Conservation (phyloP, 2,329 filamentous ascomycete genomes). For the Aspergillus intermedius region DNA sequence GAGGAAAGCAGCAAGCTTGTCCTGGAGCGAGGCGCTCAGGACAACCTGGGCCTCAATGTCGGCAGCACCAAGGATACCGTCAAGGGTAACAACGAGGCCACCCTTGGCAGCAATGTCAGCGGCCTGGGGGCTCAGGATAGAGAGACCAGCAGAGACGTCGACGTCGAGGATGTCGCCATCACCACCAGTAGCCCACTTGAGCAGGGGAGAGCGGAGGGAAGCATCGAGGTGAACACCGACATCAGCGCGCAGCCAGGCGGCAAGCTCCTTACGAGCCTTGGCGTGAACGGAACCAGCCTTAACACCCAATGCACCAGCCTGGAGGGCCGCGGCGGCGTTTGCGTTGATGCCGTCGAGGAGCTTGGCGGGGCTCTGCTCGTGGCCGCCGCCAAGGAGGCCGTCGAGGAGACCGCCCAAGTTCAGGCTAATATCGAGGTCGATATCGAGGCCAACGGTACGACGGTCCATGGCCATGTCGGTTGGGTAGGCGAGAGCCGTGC, state of each 20-base stretch:
- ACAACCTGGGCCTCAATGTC: conserved; percentile 24
- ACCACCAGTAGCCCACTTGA: conserved; percentile 27
- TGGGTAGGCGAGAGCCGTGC: conserved; percentile 26
- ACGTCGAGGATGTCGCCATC: conserved; percentile 18
- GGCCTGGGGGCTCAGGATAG: conserved; percentile 28
- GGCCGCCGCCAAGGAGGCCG: conserved; percentile 18
- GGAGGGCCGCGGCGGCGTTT: conserved; percentile 29
- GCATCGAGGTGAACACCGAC: conserved; percentile 16
- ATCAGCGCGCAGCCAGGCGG: conserved; percentile 22
- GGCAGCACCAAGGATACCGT: conserved; percentile 28
- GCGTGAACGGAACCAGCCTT: conserved; percentile 22
- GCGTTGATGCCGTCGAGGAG: conserved; percentile 26
- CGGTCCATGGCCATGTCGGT: conserved; percentile 19
- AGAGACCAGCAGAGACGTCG: conserved; percentile 24
- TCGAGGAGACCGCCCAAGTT: conserved; percentile 19
- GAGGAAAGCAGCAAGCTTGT: conserved; percentile 24
- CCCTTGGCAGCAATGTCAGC: conserved; percentile 31
- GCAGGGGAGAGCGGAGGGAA: conserved; percentile 22
- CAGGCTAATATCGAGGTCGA: conserved; percentile 10
- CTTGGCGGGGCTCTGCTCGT: conserved; percentile 10
- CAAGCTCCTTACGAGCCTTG: conserved; percentile 23
- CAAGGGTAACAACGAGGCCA: conserved; percentile 29
- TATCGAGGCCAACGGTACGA: conserved; percentile 19
- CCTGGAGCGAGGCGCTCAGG: conserved; percentile 23
- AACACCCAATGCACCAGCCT: conserved; percentile 30